phyloP scores from a whole-genome alignment of 768 basidiomycete species.

The Russula virescens region DNA sequence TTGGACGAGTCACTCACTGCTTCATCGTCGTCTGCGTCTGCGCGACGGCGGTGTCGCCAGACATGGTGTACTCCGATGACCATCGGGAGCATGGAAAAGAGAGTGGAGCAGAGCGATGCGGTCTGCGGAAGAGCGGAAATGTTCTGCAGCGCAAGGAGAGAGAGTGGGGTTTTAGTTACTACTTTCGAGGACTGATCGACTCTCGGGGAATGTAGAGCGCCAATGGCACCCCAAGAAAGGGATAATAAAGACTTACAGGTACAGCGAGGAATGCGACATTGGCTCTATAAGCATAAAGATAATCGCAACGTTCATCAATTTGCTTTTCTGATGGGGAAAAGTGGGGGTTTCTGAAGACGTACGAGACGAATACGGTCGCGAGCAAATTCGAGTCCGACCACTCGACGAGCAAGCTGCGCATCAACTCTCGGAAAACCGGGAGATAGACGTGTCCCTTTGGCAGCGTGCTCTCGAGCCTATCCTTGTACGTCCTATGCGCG shows the following conservation, averaged over 20 bases:
- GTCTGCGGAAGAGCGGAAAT: constrained; percentile 4
- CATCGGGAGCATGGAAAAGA: constrained; percentile 25
- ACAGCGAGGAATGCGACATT: constrained; percentile 8
- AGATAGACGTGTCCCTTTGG: constrained; percentile 12
- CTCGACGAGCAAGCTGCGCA: constrained; percentile 9
- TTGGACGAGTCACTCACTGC: constrained; percentile 6
- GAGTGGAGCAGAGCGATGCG: constrained; percentile 20
- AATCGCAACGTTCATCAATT: no score
- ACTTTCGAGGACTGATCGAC: no score
- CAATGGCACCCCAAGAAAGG: no score
- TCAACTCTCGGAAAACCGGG: constrained; percentile 2
- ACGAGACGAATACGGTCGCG: constrained; percentile 18
- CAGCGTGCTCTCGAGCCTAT: constrained; percentile 3
- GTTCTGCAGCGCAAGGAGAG: not conserved
- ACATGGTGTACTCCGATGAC: constrained; percentile 26
- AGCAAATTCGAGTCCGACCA: constrained; percentile 14
- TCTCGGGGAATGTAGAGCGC: no score
- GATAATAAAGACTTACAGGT: not conserved
- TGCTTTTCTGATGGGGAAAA: no score
- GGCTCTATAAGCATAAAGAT: not conserved
- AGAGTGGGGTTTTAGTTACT: no score
- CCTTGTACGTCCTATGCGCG: constrained; percentile 10
- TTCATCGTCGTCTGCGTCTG: constrained; percentile 17
- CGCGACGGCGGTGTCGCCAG: constrained; percentile 26
- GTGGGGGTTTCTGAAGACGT: not conserved